Percentiles rank a stretch among this genome's conserved stretches.
Evolutionary conservation across 306 rosid genomes (phyloP).

Genomic region (Oxytropis ochrocephala): DNA sequence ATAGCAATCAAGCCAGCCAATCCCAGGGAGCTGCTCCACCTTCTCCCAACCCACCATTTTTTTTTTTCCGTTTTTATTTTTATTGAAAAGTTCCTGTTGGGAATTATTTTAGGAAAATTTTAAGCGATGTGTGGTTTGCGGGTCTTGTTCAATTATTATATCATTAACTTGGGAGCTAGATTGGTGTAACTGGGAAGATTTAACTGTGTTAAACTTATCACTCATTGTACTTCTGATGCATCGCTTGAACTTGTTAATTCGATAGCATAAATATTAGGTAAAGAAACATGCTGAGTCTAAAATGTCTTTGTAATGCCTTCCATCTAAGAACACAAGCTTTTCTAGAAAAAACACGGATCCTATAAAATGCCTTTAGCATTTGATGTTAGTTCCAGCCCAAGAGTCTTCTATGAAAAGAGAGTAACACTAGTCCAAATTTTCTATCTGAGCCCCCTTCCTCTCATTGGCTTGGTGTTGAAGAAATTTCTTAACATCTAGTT

Average conservation of each 20-base stretch:
- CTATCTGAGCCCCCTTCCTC: neutral
- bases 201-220: constrained; percentile 1
- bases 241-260: constrained; percentile 3
- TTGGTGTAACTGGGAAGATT: neutral
- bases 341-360: neutral
- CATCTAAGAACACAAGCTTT: neutral
- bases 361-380: constrained; percentile 3
- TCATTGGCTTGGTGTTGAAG: neutral
- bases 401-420: neutral
- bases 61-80: neutral
- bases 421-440: neutral
- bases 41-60: neutral
- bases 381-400: neutral
- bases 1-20: too few relatives aligned
- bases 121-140: neutral
- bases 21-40: too few relatives aligned
- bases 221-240: neutral
- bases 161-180: neutral
- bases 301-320: neutral
- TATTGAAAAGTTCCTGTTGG: neutral
- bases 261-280: neutral
- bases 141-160: constrained; percentile 6
- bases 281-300: neutral
- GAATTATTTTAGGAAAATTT: neutral
- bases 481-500: neutral